Conservation (phyloP, 2,329 filamentous ascomycete species). For the Trichophyton mentagrophytes region DNA sequence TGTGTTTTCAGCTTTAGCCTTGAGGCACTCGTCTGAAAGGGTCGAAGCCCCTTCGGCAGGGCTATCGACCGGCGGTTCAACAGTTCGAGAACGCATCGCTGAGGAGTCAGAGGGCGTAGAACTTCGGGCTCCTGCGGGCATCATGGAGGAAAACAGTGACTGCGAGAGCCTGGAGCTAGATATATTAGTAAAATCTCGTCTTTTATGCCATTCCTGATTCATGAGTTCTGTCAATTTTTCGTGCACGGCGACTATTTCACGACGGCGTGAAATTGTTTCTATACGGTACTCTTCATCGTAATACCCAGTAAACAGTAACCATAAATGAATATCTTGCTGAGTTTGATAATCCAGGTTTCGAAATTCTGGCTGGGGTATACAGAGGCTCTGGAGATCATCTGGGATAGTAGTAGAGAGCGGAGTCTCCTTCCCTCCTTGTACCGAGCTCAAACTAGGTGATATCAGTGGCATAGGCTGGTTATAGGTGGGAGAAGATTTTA, state of each 20-base stretch:
- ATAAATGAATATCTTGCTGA: conserved; percentile 23
- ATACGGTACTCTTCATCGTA: conserved; percentile 23
- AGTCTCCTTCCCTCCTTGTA: neutral
- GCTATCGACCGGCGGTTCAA: neutral
- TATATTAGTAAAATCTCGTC: conserved; percentile 7
- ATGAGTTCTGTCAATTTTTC: conserved; percentile 17
- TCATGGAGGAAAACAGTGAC: neutral
- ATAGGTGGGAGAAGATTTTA: neutral
- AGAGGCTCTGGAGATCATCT: neutral
- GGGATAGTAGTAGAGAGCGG: neutral
- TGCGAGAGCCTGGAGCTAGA: neutral
- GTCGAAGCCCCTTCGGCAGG: neutral
- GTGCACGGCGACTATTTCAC: conserved; percentile 22
- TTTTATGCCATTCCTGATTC: conserved; percentile 13
- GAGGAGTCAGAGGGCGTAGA: neutral
- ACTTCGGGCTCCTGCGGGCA: neutral
- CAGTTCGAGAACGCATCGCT: neutral
- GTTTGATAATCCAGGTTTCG: conserved; percentile 7
- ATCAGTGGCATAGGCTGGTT: neutral
- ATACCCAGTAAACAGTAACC: conserved; percentile 25
- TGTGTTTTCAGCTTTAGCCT: neutral
- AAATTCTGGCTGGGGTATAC: conserved; percentile 9
- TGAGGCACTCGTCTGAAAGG: neutral
- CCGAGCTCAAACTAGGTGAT: neutral
- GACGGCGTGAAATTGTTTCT: conserved; percentile 13